Evolutionary conservation across 441 rosid species (phyloP).

Genomic region (Syzygium malaccense): DNA sequence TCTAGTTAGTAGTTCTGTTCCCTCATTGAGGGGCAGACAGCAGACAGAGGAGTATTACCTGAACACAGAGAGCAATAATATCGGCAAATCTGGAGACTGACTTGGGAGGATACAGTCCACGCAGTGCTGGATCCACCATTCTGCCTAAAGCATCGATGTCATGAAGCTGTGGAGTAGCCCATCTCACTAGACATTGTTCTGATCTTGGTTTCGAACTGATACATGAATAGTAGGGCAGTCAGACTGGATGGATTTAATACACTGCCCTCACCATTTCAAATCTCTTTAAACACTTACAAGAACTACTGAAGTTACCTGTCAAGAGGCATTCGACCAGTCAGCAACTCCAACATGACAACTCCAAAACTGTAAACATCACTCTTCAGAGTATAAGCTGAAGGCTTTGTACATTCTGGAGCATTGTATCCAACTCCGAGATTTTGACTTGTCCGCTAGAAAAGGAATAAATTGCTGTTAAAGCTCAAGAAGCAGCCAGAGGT

Average conservation of each 20-base stretch:
- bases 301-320: constrained; percentile 35
- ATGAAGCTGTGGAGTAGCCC: constrained; percentile 83
- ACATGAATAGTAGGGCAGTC: neutral
- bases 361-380: constrained; percentile 94
- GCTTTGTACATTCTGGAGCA: constrained; percentile 81
- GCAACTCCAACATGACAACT: constrained; percentile 86
- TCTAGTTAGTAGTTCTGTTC: neutral
- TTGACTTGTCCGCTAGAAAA: constrained; percentile 66
- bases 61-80: constrained; percentile 68
- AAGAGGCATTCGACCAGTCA: constrained; percentile 84
- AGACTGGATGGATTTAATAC: neutral
- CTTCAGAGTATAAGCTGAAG: constrained; percentile 75
- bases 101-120: constrained; percentile 84
- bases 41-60: constrained; percentile 27
- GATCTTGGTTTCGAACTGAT: constrained; percentile 54
- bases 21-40: neutral
- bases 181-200: constrained; percentile 72
- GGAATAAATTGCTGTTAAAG: neutral
- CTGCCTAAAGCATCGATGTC: constrained; percentile 57
- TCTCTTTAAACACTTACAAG: neutral
- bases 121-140: constrained; percentile 90
- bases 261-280: neutral
- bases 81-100: constrained; percentile 81
- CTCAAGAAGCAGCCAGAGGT: neutral
- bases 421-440: constrained; percentile 90